These are phyloP conservation scores for Pseudogymnoascus sp. DNA, from an alignment of 2,329 filamentous ascomycete species.

Conservation along the genomic window DNA sequence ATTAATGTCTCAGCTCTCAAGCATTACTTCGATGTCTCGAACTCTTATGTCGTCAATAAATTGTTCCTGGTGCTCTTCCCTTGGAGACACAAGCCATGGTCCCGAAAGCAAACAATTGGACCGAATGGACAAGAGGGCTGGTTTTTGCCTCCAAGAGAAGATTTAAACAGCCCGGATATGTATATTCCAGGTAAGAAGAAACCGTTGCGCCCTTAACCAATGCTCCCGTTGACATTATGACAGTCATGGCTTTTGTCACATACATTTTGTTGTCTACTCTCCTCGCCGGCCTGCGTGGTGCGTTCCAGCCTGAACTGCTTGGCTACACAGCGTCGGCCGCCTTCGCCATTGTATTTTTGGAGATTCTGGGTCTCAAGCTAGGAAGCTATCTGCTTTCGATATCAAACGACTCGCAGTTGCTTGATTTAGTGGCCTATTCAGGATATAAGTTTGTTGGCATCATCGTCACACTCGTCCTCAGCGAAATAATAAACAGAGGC, in stretches of 20 bases:
- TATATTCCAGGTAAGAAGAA: conserved; percentile 67
- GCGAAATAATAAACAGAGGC: conserved; percentile 69
- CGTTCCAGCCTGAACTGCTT: conserved; percentile 89
- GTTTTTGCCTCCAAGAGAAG: conserved; percentile 87
- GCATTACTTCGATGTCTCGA: conserved; percentile 99
- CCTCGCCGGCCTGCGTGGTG: conserved; percentile 77
- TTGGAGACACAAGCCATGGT: conserved; percentile 97
- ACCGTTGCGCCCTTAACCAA: not conserved
- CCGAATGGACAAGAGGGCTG: conserved; percentile 62
- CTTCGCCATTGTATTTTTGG: conserved; percentile 72
- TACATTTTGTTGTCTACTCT: conserved; percentile 93
- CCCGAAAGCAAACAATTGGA: conserved; percentile 71
- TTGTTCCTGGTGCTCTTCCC: conserved; percentile 90
- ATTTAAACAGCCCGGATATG: conserved; percentile 98
- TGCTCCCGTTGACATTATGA: not conserved
- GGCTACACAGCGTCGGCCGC: conserved; percentile 82
- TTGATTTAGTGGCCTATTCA: conserved; percentile 91
- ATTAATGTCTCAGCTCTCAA: conserved; percentile 90
- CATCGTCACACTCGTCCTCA: conserved; percentile 75
- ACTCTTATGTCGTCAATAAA: conserved; percentile 92
- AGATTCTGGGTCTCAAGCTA: conserved; percentile 83
- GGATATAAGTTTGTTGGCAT: conserved; percentile 99
- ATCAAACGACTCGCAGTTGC: conserved; percentile 83
- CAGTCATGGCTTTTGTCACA: conserved; percentile 89
- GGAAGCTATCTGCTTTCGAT: conserved; percentile 92